Conservation (phyloP, 2,329 filamentous ascomycete genomes). For the Botrytis sinoallii region DNA sequence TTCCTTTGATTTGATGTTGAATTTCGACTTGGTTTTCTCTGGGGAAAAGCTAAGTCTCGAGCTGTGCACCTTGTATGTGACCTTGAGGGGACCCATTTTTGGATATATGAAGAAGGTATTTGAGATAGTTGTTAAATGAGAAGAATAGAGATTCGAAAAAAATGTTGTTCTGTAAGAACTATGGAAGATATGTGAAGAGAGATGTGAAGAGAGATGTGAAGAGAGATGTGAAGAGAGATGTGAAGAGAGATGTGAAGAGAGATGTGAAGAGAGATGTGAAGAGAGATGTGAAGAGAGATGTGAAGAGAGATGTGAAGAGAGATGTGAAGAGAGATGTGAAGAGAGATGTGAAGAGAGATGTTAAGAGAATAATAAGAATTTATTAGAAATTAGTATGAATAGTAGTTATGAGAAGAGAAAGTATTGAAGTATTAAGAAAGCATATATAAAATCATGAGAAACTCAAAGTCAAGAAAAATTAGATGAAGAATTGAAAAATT, state of each 20-base stretch:
- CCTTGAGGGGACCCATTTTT: not conserved
- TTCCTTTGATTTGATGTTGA: not conserved
- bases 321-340: not conserved
- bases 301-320: not conserved
- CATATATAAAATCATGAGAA: not conserved
- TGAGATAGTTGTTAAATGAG: not conserved
- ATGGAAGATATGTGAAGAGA: not conserved
- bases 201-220: not conserved
- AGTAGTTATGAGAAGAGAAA: not conserved
- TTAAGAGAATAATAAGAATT: not conserved
- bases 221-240: not conserved
- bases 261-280: not conserved
- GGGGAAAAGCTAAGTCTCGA: fast-evolving
- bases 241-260: too few relatives aligned
- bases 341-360: too few relatives aligned
- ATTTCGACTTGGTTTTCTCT: not conserved
- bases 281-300: not conserved
- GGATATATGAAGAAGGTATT: not conserved
- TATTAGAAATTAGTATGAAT: not conserved
- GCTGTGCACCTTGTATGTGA: not conserved
- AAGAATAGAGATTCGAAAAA: not conserved
- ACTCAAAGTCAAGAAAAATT: not conserved
- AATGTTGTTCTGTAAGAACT: not conserved
- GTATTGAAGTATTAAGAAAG: not conserved
- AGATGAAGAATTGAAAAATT: not conserved